These are phyloP conservation scores for Digitaria exilis DNA, from an alignment of 202 grass and related monocot genomes.

Conservation along the genomic window DNA sequence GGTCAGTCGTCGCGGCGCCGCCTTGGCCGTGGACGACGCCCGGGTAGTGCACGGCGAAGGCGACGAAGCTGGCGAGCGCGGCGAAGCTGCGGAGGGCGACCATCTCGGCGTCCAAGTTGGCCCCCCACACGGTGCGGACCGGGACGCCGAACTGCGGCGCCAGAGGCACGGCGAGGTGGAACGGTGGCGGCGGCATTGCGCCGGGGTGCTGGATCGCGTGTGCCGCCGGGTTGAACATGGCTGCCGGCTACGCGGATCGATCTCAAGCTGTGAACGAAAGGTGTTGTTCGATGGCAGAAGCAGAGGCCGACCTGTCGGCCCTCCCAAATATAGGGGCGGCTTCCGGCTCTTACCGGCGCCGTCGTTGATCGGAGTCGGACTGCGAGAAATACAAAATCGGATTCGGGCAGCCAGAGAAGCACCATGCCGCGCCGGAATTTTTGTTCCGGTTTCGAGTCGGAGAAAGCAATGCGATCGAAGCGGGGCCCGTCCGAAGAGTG, in stretches of 20 bases:
- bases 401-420: background rate
- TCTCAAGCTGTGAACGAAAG: background rate
- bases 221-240: background rate
- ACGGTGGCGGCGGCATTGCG: background rate
- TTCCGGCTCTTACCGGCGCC: background rate
- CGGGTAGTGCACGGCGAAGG: background rate
- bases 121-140: background rate
- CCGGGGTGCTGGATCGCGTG: background rate
- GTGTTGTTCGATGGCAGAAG: background rate
- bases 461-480: background rate
- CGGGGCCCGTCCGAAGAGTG: too few relatives aligned
- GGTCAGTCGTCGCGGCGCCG: background rate
- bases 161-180: background rate
- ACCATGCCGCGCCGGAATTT: background rate
- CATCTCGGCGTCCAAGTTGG: background rate
- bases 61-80: background rate
- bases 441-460: background rate
- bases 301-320: background rate
- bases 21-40: slow-evolving; percentile 6
- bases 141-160: background rate
- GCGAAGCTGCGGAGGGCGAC: background rate
- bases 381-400: background rate
- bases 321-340: background rate
- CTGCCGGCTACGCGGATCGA: background rate
- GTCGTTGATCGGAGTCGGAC: background rate